phyloP scores from a whole-genome alignment of 805 yeast species.

The Candida arabinofermentans region DNA sequence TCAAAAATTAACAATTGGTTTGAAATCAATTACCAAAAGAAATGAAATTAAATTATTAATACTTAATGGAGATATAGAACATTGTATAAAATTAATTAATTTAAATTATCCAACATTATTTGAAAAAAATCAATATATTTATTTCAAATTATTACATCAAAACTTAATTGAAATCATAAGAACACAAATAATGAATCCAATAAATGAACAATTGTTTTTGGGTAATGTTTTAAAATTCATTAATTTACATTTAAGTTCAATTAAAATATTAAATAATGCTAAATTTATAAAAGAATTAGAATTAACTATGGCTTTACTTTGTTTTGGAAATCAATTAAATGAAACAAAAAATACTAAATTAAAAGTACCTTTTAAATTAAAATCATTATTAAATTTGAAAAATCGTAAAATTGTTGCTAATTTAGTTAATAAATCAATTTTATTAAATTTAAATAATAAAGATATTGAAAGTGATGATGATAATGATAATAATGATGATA shows the following conservation, averaged over 20 bases:
- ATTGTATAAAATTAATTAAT: conserved; percentile 54
- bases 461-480: conserved; percentile 8
- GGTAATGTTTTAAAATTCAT: conserved; percentile 54
- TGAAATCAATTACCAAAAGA: conserved; percentile 49
- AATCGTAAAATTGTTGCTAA: conserved; percentile 64
- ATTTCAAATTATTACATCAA: conserved; percentile 68
- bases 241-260: conserved; percentile 41
- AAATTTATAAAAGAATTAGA: conserved; percentile 70
- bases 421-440: conserved; percentile 63
- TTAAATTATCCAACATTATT: conserved; percentile 59
- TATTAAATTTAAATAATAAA: conserved; percentile 33
- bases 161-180: conserved; percentile 80
- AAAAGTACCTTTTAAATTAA: conserved; percentile 52
- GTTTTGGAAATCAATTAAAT: conserved; percentile 37
- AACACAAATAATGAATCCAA: conserved; percentile 27
- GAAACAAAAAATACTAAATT: conserved; percentile 17
- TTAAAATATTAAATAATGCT: conserved; percentile 36
- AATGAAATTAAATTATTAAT: conserved; percentile 50
- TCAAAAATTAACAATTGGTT: conserved; percentile 32
- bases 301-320: conserved; percentile 75
- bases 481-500: conserved; percentile 1
- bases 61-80: conserved; percentile 55
- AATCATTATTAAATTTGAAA: conserved; percentile 52
- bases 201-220: conserved; percentile 45
- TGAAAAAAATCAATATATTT: conserved; percentile 59